Base-by-base conservation (phyloP, 176 grass and related monocot genomes). In the Juncus inflexus region DNA sequence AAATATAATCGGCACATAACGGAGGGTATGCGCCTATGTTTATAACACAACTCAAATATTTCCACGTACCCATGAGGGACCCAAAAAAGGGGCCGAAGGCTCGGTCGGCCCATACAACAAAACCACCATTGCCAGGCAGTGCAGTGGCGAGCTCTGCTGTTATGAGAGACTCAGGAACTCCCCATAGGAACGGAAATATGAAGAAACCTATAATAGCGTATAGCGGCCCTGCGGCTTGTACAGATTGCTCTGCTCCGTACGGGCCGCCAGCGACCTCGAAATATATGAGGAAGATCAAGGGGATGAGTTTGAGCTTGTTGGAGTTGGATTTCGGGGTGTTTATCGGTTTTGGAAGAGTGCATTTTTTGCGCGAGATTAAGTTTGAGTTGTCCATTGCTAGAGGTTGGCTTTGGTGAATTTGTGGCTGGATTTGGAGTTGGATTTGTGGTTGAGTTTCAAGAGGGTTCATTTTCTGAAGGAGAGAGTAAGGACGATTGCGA, bases 251-350 rank as follows among this genome's bases (percentile, higher is more conserved):
- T 9, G 81, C 75, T 9, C 90, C 90, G 16, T 87, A 95, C 0
- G 90, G 90, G 6, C 89, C 84, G 12, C 89, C 90, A 8, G 90
- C 84, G 3, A 88, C 90, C 69, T 95, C 82, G 50, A 84, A 95
- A 71, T 83, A 89, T 51, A 95, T 95, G 49, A 95, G 65, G 55
- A 95, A 95, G 5, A 83, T 78, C 42, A 89, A 83, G 5, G 90
- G 85, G 12, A 89, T 40, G 12, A 95, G 47, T 3, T 83, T 75
- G 11, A 89, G 71, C 82, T 95, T 89, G 77, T 80, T 86, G 19
- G 63, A 13, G 49, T 56, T 61, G 40, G 67, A 70, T 70, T 70
- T 70, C 13, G 67, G 4, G 2, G 49, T 35, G 38, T 10, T 58
- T 13, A 70, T 70, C 3, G 67, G 67, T 70, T 70, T 70, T 7